phyloP scores from a whole-genome alignment of 768 basidiomycete species.

The Russula dissimulans region DNA sequence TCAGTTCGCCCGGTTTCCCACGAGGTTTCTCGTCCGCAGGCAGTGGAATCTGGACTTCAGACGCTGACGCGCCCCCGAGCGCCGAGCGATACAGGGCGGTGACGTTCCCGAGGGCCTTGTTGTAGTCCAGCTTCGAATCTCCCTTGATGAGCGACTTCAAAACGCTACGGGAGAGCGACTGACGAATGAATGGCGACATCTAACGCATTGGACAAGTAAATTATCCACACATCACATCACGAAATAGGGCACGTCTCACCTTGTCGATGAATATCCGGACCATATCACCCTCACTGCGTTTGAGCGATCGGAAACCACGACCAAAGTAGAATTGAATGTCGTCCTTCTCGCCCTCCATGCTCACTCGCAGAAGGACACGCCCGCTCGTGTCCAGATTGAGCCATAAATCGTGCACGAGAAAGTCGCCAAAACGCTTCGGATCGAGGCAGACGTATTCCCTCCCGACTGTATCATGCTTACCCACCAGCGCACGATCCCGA shows the following conservation, averaged over 20 bases:
- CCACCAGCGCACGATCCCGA: conserved; percentile 80
- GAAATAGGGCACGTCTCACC: conserved; percentile 34
- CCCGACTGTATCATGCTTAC: conserved; percentile 89
- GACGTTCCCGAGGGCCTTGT: conserved; percentile 78
- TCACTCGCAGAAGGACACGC: conserved; percentile 76
- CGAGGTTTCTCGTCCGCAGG: conserved; percentile 69
- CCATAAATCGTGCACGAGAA: conserved; percentile 86
- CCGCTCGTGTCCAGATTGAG: conserved; percentile 83
- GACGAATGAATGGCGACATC: conserved; percentile 92
- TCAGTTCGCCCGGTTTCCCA: conserved; percentile 69
- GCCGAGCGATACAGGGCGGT: conserved; percentile 78
- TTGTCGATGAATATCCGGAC: conserved; percentile 94
- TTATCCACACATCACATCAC: not conserved
- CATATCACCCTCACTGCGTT: conserved; percentile 93
- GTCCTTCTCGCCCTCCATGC: conserved; percentile 99
- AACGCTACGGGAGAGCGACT: conserved; percentile 69
- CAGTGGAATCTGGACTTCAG: conserved; percentile 71
- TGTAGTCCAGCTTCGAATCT: conserved; percentile 65
- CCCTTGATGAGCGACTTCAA: conserved; percentile 72
- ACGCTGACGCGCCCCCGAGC: conserved; percentile 41
- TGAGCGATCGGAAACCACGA: conserved; percentile 85
- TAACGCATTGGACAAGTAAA: conserved; percentile 25
- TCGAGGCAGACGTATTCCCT: conserved; percentile 89
- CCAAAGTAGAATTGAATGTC: conserved; percentile 98
- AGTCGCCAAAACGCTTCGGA: conserved; percentile 79